phyloP scores from a whole-genome alignment of 2,329 filamentous ascomycete genomes.

The Blastomyces parvus region DNA sequence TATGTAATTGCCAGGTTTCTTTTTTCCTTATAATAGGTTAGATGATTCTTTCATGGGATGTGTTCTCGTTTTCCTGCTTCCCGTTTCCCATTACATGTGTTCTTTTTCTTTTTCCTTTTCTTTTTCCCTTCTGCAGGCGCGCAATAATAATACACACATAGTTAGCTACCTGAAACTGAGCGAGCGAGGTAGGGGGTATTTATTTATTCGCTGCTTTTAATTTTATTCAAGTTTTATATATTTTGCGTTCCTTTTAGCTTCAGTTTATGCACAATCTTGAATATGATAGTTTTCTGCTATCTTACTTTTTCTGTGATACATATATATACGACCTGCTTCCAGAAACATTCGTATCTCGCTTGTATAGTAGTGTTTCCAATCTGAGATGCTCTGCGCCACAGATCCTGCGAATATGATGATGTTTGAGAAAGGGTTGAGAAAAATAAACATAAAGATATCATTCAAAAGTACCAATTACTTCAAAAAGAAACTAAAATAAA shows the following conservation, averaged over 20 bases:
- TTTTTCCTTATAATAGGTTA: neutral
- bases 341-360: no score
- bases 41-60: neutral
- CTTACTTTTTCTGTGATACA: no score
- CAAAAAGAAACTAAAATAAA: no score
- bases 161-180: neutral
- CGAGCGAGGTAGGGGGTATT: neutral
- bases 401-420: no score
- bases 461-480: no score
- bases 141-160: neutral
- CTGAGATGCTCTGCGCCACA: no score
- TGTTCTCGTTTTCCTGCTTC: neutral
- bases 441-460: no score
- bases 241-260: conserved; percentile 1
- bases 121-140: neutral
- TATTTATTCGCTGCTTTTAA: neutral
- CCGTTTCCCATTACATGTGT: neutral
- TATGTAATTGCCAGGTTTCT: neutral
- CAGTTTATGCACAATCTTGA: no score
- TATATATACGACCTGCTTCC: no score
- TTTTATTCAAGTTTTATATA: neutral
- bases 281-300: neutral
- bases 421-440: no score
- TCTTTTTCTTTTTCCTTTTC: neutral
- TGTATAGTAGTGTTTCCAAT: no score